Conservation (phyloP, 1,139 yeast genomes). For the Lodderomyces margitis region DNA sequence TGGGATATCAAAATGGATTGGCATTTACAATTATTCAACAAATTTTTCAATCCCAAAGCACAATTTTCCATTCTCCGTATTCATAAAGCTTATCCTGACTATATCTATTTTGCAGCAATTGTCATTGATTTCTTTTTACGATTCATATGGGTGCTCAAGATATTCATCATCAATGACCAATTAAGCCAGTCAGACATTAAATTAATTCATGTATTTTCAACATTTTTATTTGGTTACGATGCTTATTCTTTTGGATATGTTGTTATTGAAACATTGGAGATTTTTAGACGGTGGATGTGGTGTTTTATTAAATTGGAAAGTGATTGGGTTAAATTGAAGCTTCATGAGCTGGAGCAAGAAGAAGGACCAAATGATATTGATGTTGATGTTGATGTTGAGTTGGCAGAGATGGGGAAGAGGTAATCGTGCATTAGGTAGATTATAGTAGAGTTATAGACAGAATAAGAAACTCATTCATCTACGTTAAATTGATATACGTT, state of each 20-base stretch:
- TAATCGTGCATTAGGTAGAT: no score
- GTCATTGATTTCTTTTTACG: conserved; percentile 60
- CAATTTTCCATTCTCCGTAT: conserved; percentile 10
- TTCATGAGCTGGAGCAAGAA: conserved; percentile 7
- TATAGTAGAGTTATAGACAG: background rate
- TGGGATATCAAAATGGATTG: conserved; percentile 94
- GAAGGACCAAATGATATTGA: no score
- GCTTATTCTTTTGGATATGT: conserved; percentile 61
- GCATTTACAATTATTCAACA: conserved; percentile 61
- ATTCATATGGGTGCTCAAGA: conserved; percentile 71
- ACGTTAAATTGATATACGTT: no score
- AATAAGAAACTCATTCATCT: no score
- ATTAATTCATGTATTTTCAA: conserved; percentile 21
- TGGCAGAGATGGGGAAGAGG: background rate
- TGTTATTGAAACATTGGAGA: conserved; percentile 66
- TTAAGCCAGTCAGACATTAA: conserved; percentile 13
- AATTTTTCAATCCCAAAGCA: conserved; percentile 1
- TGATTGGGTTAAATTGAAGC: conserved; percentile 53
- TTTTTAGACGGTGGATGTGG: conserved; percentile 87
- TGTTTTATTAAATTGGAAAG: conserved; percentile 78
- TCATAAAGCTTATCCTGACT: conserved; percentile 9
- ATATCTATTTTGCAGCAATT: conserved; percentile 53
- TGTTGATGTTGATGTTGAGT: background rate
- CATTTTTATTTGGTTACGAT: conserved; percentile 42
- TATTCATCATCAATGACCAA: conserved; percentile 32